Percentiles rank a stretch among this genome's conserved stretches.
Evolutionary conservation across 495 filamentous ascomycete species (phyloP).

Genomic region (Glarea lozoyensis): DNA sequence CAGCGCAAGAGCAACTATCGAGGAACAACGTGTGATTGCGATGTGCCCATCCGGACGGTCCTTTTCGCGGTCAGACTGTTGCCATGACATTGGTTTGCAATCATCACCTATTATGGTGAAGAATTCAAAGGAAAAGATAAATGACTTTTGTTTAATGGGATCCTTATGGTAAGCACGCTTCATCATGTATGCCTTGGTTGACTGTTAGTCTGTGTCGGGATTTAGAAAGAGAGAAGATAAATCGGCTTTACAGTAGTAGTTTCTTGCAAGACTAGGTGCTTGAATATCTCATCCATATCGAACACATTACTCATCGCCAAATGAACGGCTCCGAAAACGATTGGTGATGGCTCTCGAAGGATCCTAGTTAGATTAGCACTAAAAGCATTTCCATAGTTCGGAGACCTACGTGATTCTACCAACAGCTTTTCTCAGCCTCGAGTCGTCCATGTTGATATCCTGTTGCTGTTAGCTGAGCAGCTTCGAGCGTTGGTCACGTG

Average conservation of each 20-base stretch:
- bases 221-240: no score
- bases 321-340: conserved; percentile 42
- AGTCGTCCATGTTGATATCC: conserved; percentile 32
- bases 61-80: conserved; percentile 22
- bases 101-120: conserved; percentile 39
- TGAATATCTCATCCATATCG: conserved; percentile 44
- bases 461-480: no score
- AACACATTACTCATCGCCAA: conserved; percentile 37
- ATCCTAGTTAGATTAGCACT: conserved; percentile 18
- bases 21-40: conserved; percentile 38
- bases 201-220: conserved; percentile 20
- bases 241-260: conserved; percentile 16
- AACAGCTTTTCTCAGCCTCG: conserved; percentile 28
- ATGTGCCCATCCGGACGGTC: conserved; percentile 31
- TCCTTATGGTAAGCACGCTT: conserved; percentile 31
- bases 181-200: conserved; percentile 18
- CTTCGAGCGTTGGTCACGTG: background rate
- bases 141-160: conserved; percentile 30
- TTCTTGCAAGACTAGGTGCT: conserved; percentile 29
- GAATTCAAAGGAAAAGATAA: conserved; percentile 49
- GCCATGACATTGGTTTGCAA: conserved; percentile 42
- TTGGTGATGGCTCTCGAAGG: conserved; percentile 40
- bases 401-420: conserved; percentile 41
- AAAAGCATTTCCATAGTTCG: background rate
- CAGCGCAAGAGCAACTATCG: conserved; percentile 39